phyloP scores from a whole-genome alignment of 768 basidiomycete species.

The Clathrus columnatus region DNA sequence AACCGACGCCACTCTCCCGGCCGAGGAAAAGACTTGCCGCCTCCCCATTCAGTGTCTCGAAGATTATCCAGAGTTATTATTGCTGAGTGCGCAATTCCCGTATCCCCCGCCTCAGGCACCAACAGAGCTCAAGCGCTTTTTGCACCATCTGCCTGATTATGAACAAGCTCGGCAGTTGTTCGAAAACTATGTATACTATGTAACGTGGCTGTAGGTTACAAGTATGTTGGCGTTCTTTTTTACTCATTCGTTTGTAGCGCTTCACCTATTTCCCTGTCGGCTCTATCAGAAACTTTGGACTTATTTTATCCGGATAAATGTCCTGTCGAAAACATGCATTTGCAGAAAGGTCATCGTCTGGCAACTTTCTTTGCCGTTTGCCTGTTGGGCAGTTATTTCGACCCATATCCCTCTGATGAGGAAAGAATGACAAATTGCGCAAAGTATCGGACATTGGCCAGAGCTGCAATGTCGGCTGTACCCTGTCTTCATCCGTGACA shows the following conservation, averaged over 20 bases:
- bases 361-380: neutral
- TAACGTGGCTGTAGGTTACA: neutral
- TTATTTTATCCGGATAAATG: neutral
- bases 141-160: neutral
- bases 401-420: neutral
- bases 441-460: neutral
- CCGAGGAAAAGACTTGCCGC: neutral
- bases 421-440: neutral
- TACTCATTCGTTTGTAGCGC: neutral
- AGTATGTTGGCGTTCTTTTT: neutral
- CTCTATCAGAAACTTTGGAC: neutral
- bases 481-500: neutral
- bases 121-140: neutral
- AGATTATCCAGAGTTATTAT: neutral
- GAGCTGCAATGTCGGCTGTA: neutral
- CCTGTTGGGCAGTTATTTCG: neutral
- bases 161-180: neutral
- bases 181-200: neutral
- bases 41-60: neutral
- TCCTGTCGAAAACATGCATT: neutral
- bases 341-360: neutral
- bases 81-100: neutral
- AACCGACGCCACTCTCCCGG: neutral
- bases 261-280: neutral
- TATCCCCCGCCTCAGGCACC: neutral